Evolutionary conservation across 768 basidiomycete species (phyloP).

Genomic region (Lanmaoa rubissima): DNA sequence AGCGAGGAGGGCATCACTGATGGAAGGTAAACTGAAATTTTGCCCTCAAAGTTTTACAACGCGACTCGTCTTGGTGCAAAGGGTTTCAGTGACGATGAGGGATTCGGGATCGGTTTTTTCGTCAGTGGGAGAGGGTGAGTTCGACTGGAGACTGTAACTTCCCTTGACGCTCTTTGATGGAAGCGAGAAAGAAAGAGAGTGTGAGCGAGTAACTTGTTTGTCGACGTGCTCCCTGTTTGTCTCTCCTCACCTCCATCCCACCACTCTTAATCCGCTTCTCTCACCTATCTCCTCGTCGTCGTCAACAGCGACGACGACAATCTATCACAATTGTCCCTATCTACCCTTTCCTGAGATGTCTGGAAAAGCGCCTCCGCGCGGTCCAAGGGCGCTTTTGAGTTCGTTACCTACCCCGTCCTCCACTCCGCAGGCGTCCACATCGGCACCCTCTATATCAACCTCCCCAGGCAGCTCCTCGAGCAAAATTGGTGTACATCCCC

Average conservation of each 20-base stretch:
- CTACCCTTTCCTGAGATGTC: constrained; percentile 44
- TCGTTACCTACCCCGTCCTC: constrained; percentile 35
- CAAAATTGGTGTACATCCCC: constrained; percentile 54
- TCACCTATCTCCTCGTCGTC: constrained; percentile 23
- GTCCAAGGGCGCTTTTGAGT: constrained; percentile 66
- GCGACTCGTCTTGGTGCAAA: not conserved
- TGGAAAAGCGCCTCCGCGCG: constrained; percentile 74
- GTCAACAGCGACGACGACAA: constrained; percentile 23
- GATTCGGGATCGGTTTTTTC: not conserved
- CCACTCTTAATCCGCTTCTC: constrained; percentile 4
- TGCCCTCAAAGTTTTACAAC: not conserved
- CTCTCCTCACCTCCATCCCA: constrained; percentile 8
- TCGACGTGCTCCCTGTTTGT: constrained; percentile 21
- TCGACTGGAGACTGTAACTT: not conserved
- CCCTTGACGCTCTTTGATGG: not conserved
- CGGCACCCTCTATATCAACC: constrained; percentile 35
- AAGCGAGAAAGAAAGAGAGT: constrained; percentile 6
- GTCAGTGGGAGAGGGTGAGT: not conserved
- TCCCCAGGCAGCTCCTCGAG: constrained; percentile 29
- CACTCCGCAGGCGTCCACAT: constrained; percentile 31
- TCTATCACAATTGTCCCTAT: not conserved
- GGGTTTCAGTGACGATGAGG: not conserved
- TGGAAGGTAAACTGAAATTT: not conserved
- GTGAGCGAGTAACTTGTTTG: constrained; percentile 14
- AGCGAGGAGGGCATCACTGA: no score